These are phyloP conservation scores for Canavalia gladiata DNA, from an alignment of 306 rosid genomes.

Conservation along the genomic window DNA sequence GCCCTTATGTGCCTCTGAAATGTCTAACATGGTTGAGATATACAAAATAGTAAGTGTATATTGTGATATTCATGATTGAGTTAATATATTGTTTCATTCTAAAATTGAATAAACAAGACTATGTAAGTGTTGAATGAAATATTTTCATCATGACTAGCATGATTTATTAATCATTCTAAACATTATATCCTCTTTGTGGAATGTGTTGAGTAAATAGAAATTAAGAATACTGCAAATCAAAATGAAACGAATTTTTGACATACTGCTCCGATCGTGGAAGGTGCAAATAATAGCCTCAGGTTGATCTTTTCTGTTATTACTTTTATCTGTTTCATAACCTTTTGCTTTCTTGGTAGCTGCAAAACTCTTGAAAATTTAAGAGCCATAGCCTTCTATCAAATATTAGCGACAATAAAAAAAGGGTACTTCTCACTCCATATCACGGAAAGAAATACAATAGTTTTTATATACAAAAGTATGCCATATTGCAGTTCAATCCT, in stretches of 20 bases:
- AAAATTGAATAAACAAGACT: background rate
- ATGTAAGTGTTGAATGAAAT: background rate
- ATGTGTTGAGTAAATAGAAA: background rate
- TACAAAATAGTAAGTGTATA: background rate
- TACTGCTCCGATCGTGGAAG: conserved; percentile 53
- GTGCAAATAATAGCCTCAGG: conserved; percentile 48
- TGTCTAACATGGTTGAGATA: background rate
- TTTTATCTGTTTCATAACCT: conserved; percentile 33
- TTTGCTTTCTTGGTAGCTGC: conserved; percentile 43
- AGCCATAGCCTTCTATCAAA: conserved; percentile 14
- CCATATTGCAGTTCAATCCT: too few species aligned
- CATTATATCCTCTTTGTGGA: background rate
- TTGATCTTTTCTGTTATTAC: conserved; percentile 36
- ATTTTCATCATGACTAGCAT: background rate
- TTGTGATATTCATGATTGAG: background rate
- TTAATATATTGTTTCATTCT: background rate
- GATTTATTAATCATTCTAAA: background rate
- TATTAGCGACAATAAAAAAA: background rate
- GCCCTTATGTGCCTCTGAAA: background rate
- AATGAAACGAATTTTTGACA: background rate
- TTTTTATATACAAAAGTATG: too few species aligned
- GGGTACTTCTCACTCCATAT: background rate
- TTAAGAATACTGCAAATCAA: background rate
- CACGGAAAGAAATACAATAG: background rate
- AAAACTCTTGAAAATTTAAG: conserved; percentile 27